Conservation (phyloP, 2,329 filamentous ascomycete genomes). For the Madurella fahalii region DNA sequence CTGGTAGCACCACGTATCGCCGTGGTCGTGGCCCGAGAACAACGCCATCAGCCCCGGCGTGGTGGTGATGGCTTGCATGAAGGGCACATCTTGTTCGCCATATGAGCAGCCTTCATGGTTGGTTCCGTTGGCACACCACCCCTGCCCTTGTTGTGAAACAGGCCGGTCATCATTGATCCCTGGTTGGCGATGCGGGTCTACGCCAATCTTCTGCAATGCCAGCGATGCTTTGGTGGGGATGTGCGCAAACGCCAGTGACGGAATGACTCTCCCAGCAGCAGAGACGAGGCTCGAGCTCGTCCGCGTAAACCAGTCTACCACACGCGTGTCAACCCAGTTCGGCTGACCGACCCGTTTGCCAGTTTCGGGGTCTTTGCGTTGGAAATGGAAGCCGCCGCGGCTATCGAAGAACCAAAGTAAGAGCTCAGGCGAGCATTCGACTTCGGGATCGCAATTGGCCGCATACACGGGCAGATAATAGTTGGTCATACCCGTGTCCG, state of each 20-base stretch:
- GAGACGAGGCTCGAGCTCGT: conserved; percentile 35
- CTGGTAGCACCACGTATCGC: conserved; percentile 47
- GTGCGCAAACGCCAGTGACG: conserved; percentile 47
- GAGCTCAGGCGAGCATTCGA: conserved; percentile 25
- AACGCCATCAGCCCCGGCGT: conserved; percentile 48
- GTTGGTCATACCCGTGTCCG: conserved; percentile 27
- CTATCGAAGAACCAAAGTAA: conserved; percentile 62
- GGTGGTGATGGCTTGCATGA: conserved; percentile 52
- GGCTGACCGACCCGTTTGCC: conserved; percentile 23
- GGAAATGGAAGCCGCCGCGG: conserved; percentile 44
- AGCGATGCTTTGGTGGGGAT: conserved; percentile 38
- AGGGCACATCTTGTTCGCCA: conserved; percentile 46
- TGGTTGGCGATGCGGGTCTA: conserved; percentile 30
- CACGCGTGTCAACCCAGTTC: conserved; percentile 43
- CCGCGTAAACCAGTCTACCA: conserved; percentile 42
- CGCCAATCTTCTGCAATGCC: conserved; percentile 27
- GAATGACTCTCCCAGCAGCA: conserved; percentile 33
- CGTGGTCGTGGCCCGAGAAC: conserved; percentile 59
- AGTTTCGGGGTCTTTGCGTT: conserved; percentile 19
- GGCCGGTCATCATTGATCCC: conserved; percentile 34
- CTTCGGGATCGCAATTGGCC: conserved; percentile 12
- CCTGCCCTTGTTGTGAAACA: conserved; percentile 31
- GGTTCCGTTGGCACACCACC: conserved; percentile 30
- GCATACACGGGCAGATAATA: conserved; percentile 32
- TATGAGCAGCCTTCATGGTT: conserved; percentile 28